Evolutionary conservation across 2,329 filamentous ascomycete genomes (phyloP).

Genomic region (Alternaria metachromatica): DNA sequence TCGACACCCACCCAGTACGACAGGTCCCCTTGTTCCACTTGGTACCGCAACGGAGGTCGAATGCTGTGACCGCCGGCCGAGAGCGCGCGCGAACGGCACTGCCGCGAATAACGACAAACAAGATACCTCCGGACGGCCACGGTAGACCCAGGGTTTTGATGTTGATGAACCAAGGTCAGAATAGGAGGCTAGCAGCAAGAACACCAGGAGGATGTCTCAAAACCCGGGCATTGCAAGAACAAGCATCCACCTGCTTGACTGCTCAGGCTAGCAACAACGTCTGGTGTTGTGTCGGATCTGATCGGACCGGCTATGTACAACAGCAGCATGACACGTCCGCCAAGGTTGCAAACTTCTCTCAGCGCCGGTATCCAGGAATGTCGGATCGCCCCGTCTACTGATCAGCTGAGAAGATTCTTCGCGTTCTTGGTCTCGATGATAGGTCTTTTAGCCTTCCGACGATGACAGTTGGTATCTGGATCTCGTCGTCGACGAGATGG

Average conservation of each 20-base stretch:
- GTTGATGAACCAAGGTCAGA: neutral
- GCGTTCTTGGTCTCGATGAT: neutral
- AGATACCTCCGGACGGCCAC: neutral
- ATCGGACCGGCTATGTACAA: neutral
- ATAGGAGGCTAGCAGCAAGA: neutral
- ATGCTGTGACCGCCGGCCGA: neutral
- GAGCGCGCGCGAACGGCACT: neutral
- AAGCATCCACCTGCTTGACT: neutral
- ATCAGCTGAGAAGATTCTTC: neutral
- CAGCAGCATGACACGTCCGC: neutral
- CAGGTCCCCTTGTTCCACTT: neutral
- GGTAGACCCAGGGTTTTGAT: neutral
- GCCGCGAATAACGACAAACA: no score
- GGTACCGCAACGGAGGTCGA: neutral
- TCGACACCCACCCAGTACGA: neutral
- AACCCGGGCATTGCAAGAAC: neutral
- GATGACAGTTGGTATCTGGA: neutral
- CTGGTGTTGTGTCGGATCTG: neutral
- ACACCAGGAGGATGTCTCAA: neutral
- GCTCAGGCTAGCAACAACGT: neutral
- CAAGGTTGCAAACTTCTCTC: neutral
- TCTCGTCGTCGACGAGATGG: neutral
- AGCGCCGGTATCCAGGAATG: neutral
- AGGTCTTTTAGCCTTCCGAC: neutral
- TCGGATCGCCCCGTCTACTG: neutral